Conservation (phyloP, 1,284 basidiomycete genomes). For the Schizophyllum commune region DNA sequence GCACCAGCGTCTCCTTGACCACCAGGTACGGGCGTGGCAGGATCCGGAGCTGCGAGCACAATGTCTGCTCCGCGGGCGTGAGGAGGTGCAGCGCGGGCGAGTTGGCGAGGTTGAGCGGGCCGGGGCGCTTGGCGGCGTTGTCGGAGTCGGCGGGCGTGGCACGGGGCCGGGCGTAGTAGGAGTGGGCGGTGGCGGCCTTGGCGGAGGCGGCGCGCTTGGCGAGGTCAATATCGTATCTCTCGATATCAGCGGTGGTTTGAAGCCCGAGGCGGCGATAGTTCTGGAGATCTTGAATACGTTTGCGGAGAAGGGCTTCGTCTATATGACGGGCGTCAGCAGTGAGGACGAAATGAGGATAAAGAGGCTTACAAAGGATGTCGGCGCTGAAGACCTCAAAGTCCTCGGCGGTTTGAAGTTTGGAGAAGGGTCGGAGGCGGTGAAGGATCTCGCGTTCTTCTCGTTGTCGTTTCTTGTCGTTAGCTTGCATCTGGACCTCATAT, state of each 20-base stretch:
- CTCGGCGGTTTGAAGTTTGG: conserved; percentile 84
- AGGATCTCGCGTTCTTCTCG: conserved; percentile 92
- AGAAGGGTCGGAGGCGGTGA: conserved; percentile 86
- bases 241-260: conserved; percentile 77
- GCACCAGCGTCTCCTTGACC: conserved; percentile 87
- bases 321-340: conserved; percentile 2
- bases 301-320: conserved; percentile 84
- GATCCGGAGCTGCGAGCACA: conserved; percentile 86
- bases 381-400: conserved; percentile 89
- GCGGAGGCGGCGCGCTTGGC: conserved; percentile 49
- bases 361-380: conserved; percentile 75
- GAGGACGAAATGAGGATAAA: not conserved
- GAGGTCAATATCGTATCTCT: conserved; percentile 76
- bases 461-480: conserved; percentile 82
- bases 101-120: conserved; percentile 81
- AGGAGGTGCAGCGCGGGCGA: conserved; percentile 83
- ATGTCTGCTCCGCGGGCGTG: conserved; percentile 74
- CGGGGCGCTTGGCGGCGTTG: conserved; percentile 30
- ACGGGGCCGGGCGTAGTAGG: conserved; percentile 3
- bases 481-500: conserved; percentile 62
- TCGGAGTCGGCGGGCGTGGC: conserved; percentile 4
- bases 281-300: conserved; percentile 84
- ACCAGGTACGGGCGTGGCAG: conserved; percentile 88
- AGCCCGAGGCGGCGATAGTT: conserved; percentile 82
- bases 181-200: conserved; percentile 2